Evolutionary conservation across 179 eudicot species (phyloP), one percentile per base, ranked within the genome.

Genomic region (Silene coronaria): DNA sequence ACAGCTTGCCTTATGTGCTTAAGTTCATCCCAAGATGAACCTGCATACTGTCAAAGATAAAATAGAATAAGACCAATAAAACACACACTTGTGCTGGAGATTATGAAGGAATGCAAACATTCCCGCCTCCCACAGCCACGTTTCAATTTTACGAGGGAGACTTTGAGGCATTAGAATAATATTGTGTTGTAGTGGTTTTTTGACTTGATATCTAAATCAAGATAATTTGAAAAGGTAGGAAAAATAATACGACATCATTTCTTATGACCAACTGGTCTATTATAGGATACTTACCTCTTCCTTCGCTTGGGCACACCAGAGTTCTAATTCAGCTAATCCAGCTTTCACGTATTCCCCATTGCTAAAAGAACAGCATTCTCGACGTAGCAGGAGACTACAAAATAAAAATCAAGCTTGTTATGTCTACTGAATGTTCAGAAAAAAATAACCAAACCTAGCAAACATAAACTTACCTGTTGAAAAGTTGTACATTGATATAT

Each of bases 301-400:
- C 67, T 84, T 86, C 58, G 86, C 91, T 76, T 88, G 79, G 65
- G 83, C 82, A 72, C 92, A 88, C 98, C 98, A 93, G 27, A 81
- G 77, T 78, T 90, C 91, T 81, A 93, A 68, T 68, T 88, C 89
- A 63, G 81, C 93, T 75, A 93, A 77, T 76, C 98, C 97, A 58
- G 85, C 73, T 78, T 89, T 90, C 57, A 93, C 84, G 72, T 86
- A 82, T 73, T 93, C 91, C 48, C 97, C 98, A 45, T 86, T 86
- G 82, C 87, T 80, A 48, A 90, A 93, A 64, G 98, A 90, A 85
- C 98, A 93, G 79, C 90, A 89, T 79, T 93, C 93, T 66, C 85
- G 88, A 57, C 80, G 86, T 38, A 86, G 83, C 19, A 91, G 91
- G 76, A 93, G 86, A 77, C 98, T 93, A 87, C 42, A 27, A 48